These are phyloP conservation scores for Boletellus deceptivus DNA, from an alignment of 1,284 basidiomycete species.

Conservation along the genomic window DNA sequence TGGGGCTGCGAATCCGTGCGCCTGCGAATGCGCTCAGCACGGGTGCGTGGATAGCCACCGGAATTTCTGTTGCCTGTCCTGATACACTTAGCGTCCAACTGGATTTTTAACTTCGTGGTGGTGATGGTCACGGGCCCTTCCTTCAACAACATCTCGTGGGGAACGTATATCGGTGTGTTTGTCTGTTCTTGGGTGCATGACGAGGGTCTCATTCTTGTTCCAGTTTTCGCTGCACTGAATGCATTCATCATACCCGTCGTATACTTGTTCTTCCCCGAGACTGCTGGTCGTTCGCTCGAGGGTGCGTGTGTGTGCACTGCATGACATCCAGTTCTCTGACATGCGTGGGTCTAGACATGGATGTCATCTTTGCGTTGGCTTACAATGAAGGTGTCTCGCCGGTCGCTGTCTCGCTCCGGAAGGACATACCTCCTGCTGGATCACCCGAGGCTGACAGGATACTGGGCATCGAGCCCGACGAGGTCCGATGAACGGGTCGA, in stretches of 20 bases:
- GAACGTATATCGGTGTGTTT: conserved; percentile 56
- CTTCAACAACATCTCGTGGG: conserved; percentile 61
- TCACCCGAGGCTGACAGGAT: conserved; percentile 54
- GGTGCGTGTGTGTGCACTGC: conserved; percentile 32
- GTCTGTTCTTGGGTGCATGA: background rate
- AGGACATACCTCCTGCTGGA: conserved; percentile 53
- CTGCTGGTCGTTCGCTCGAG: conserved; percentile 60
- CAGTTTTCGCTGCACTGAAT: conserved; percentile 61
- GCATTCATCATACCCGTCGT: conserved; percentile 59
- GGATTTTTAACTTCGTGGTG: conserved; percentile 65
- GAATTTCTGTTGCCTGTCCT: background rate
- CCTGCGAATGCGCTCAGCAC: conserved; percentile 66
- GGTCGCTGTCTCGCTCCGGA: conserved; percentile 53
- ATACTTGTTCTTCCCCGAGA: conserved; percentile 70
- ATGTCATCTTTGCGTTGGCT: conserved; percentile 60
- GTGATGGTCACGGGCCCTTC: conserved; percentile 69
- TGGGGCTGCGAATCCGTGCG: conserved; percentile 58
- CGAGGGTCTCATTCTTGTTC: background rate
- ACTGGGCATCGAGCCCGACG: conserved; percentile 36
- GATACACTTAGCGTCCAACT: conserved; percentile 42
- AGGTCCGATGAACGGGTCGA: background rate
- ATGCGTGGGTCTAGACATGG: conserved; percentile 47
- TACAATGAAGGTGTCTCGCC: conserved; percentile 57
- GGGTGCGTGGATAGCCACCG: conserved; percentile 25
- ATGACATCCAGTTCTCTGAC: background rate